Percentiles rank a stretch among this genome's conserved stretches.
Conservation (phyloP, 2,329 filamentous ascomycete genomes). For the Colletotrichum euphorbiae region DNA sequence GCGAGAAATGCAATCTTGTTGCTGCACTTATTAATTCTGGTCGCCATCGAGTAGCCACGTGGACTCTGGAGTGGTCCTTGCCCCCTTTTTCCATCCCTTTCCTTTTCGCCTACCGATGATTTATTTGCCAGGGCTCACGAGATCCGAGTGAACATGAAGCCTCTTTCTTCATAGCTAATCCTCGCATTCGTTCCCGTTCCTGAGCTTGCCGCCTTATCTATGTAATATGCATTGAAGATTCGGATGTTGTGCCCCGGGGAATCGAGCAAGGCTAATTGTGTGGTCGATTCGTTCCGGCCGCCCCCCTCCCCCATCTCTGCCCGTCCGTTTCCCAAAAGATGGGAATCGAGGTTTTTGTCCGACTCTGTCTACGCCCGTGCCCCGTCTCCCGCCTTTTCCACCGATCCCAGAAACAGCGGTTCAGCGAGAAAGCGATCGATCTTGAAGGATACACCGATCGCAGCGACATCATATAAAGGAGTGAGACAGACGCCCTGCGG, state of each 20-base stretch:
- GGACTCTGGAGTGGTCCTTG: background rate
- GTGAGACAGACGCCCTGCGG: conserved; percentile 6
- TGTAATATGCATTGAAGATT: conserved; percentile 1
- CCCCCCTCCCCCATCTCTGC: background rate
- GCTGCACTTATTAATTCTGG: conserved; percentile 1
- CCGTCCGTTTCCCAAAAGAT: background rate
- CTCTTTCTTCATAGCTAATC: conserved; percentile 11
- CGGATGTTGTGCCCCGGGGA: background rate
- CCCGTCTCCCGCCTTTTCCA: background rate
- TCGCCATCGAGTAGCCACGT: conserved; percentile 5
- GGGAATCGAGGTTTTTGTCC: background rate
- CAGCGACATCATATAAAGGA: conserved; percentile 17
- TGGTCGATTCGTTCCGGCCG: background rate
- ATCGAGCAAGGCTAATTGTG: background rate
- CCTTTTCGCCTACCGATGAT: background rate
- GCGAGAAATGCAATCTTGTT: conserved; percentile 21
- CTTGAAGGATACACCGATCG: conserved; percentile 8
- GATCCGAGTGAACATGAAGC: background rate
- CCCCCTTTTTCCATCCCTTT: background rate
- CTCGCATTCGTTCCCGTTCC: background rate
- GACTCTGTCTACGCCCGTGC: background rate
- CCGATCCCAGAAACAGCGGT: conserved; percentile 1
- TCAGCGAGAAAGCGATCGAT: background rate
- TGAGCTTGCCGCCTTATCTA: background rate
- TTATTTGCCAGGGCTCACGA: background rate